Evolutionary conservation across 345 rosid species (phyloP).

Genomic region (Aegle marmelos): DNA sequence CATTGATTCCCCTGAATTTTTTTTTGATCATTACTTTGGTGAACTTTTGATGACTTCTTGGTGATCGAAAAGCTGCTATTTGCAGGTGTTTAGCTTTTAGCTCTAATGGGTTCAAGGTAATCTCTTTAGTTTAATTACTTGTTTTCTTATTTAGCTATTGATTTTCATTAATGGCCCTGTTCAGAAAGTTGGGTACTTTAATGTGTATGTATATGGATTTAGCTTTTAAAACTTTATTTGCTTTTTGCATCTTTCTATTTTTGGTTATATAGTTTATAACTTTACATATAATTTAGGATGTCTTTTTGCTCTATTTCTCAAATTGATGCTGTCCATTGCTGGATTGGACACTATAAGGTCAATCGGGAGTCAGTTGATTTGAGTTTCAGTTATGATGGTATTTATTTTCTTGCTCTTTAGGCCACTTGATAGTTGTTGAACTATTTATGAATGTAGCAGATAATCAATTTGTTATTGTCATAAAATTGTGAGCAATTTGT

Average conservation of each 20-base stretch:
- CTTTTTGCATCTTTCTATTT: not conserved
- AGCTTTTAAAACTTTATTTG: not conserved
- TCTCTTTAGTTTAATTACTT: not conserved
- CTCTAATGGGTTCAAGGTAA: constrained; percentile 40
- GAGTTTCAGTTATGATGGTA: not conserved
- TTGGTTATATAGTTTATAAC: not conserved
- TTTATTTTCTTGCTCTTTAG: not conserved
- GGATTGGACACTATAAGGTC: not conserved
- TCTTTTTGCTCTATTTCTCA: not conserved
- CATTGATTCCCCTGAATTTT: not conserved
- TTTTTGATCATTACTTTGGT: not conserved
- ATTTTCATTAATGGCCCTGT: not conserved
- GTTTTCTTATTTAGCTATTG: not conserved
- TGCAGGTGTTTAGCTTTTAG: constrained; percentile 14
- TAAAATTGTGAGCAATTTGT: not conserved
- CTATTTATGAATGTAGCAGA: not conserved
- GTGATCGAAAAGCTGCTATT: not conserved
- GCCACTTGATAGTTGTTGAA: not conserved
- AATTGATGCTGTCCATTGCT: not conserved
- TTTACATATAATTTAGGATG: not conserved
- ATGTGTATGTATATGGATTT: not conserved
- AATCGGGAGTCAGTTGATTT: not conserved
- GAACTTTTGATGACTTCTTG: not conserved
- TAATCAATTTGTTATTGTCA: not conserved
- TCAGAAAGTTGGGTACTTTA: not conserved